Base-by-base conservation (phyloP, 2,329 filamentous ascomycete species). In the Xylaria sp. region DNA sequence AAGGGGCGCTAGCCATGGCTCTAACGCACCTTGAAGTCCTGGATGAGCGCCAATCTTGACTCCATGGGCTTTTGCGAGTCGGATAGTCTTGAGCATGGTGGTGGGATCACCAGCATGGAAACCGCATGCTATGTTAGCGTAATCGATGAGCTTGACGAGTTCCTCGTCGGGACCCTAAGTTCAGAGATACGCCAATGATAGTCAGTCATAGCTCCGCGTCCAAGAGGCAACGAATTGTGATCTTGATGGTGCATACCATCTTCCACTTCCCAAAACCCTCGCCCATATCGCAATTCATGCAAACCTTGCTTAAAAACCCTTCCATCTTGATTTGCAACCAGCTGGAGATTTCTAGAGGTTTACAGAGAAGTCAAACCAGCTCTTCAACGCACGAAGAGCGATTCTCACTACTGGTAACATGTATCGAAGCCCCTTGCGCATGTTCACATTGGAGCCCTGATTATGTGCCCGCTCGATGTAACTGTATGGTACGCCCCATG, bases 181-280 rank as follows among this genome's bases (percentile, higher is more conserved):
- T 6, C 13, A 25, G 13, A 20, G 39, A 39, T 13, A 51, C 18
- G 52, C 20, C 41, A 46, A 50, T 51, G 20, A n/a, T 31, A 12
- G 28, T 58, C 41, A 64, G 52, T 23, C 3, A 41, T 1, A 10
- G 9, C n/a, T 48, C 10, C n/a, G n/a, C 2, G 23, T 52, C 3
- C 12, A 15, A 31, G 3, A 28, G 15, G 5, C 5, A 52, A 5
- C 46, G n/a, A n/a, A 23, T 9, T 46, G 18, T 20, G 18, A 5
- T 46, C 44, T 46, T 15, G 1, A 9, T n/a, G 15, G 1, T n/a
- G 15, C 54, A 57, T 57, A 64, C 62, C 62, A 64, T 64, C 31
- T 64, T 64, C 62, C 62, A 64, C 52, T 64, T 64, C 54, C 62
- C 62, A n/a, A 64, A 64, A 15, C 62, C 62, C 52, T 64, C 62